Evolutionary conservation across 257 asterid genomes (phyloP).

Genomic region (Plantago major): DNA sequence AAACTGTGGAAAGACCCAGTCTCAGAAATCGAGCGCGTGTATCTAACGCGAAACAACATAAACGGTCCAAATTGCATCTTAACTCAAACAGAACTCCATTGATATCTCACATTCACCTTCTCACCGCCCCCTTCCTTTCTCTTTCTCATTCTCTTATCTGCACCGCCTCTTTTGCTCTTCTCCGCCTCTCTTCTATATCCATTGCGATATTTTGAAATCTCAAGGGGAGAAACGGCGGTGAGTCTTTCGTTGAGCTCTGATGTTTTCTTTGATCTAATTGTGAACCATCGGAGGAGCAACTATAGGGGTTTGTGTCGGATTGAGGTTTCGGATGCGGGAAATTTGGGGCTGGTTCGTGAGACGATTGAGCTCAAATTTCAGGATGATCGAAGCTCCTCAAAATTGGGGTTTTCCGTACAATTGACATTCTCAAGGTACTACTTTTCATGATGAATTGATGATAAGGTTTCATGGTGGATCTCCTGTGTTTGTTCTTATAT

Average conservation of each 20-base stretch:
- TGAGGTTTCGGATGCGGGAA: conserved; percentile 87
- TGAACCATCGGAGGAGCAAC: conserved; percentile 41
- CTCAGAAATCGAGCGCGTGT: too few species aligned
- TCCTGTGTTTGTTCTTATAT: background rate
- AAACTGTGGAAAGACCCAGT: too few species aligned
- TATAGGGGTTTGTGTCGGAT: conserved; percentile 65
- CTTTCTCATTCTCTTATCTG: too few species aligned
- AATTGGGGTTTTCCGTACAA: conserved; percentile 70
- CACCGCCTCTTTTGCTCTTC: too few species aligned
- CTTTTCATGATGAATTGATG: too few species aligned
- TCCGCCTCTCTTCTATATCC: too few species aligned
- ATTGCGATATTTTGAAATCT: too few species aligned
- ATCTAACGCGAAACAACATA: too few species aligned
- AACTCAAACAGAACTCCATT: too few species aligned
- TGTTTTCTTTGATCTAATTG: conserved; percentile 69
- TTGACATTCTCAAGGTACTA: conserved; percentile 76
- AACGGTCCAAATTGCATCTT: too few species aligned
- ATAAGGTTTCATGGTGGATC: background rate
- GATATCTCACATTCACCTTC: too few species aligned
- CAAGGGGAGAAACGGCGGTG: conserved; percentile 63
- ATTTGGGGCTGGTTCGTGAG: conserved; percentile 61
- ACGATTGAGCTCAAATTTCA: conserved; percentile 88
- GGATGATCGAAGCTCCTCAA: conserved; percentile 62
- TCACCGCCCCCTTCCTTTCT: too few species aligned
- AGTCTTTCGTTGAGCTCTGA: conserved; percentile 60